A percentile compares a stretch with the other conserved stretches of the same genome.
Conservation (phyloP, 1,284 basidiomycete species). For the Agroathelia rolfsii region DNA sequence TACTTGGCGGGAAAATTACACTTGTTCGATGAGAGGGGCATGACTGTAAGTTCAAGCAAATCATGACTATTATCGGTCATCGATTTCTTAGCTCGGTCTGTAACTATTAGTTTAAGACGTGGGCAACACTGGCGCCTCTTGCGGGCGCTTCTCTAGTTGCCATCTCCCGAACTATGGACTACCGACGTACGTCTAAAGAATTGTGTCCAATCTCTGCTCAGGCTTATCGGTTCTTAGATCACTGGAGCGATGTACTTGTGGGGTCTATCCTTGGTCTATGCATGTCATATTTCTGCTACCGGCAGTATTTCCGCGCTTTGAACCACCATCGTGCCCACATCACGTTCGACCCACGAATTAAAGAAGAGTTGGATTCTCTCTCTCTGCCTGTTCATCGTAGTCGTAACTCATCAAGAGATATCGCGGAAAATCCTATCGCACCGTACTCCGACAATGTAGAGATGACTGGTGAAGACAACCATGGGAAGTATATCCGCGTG, state of each 20-base stretch:
- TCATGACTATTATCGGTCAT: background rate
- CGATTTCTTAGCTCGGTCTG: background rate
- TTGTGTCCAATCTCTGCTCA: background rate
- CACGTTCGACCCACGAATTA: no score
- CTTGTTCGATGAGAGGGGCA: conserved; percentile 55
- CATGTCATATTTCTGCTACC: conserved; percentile 39
- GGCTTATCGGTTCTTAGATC: conserved; percentile 24
- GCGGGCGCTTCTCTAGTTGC: conserved; percentile 59
- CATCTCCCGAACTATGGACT: conserved; percentile 58
- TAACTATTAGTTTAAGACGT: conserved; percentile 42
- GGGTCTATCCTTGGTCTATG: conserved; percentile 41
- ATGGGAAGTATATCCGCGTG: no score
- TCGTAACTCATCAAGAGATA: no score
- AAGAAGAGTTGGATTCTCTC: no score
- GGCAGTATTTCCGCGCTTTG: conserved; percentile 28
- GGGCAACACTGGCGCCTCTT: conserved; percentile 56
- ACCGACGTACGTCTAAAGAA: conserved; percentile 39
- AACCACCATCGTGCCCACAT: no score
- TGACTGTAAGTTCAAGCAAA: conserved; percentile 36
- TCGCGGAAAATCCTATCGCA: no score
- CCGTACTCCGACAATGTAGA: no score
- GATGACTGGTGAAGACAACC: no score
- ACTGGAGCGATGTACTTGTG: conserved; percentile 45
- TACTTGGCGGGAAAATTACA: conserved; percentile 73
- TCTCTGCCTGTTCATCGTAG: no score